Conservation (phyloP, 2,329 filamentous ascomycete species). For the Trichophyton simii region DNA sequence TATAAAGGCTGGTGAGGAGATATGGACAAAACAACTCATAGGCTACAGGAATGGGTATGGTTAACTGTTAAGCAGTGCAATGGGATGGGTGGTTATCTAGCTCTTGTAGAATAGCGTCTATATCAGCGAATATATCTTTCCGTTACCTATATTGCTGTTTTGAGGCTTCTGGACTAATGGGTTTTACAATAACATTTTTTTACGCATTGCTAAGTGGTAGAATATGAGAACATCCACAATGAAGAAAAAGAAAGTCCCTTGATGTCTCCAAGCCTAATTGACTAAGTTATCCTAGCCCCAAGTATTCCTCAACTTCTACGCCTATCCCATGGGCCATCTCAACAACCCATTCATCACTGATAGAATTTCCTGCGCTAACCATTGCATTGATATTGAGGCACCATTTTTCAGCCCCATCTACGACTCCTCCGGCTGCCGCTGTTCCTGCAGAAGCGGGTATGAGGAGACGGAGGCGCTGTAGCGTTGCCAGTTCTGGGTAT, state of each 20-base stretch:
- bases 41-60: background rate
- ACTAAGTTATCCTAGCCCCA: background rate
- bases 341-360: conserved; percentile 32
- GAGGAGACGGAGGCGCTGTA: conserved; percentile 36
- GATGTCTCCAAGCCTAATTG: background rate
- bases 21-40: background rate
- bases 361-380: conserved; percentile 9
- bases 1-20: background rate
- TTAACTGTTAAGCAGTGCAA: background rate
- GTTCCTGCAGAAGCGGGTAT: conserved; percentile 29
- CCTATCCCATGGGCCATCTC: conserved; percentile 34
- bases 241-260: background rate
- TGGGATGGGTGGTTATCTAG: background rate
- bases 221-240: background rate
- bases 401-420: conserved; percentile 36
- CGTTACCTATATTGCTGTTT: no score
- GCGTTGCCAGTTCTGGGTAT: conserved; percentile 35
- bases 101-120: no score
- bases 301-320: conserved; percentile 34
- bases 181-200: no score
- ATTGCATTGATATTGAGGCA: conserved; percentile 32
- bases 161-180: no score
- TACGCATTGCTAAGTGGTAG: no score
- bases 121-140: no score
- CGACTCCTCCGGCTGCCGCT: conserved; percentile 21